Percentiles rank a stretch among this genome's conserved stretches.
phyloP scores from a whole-genome alignment of 1,284 basidiomycete species.

The Cryptococcus maquisensis region DNA sequence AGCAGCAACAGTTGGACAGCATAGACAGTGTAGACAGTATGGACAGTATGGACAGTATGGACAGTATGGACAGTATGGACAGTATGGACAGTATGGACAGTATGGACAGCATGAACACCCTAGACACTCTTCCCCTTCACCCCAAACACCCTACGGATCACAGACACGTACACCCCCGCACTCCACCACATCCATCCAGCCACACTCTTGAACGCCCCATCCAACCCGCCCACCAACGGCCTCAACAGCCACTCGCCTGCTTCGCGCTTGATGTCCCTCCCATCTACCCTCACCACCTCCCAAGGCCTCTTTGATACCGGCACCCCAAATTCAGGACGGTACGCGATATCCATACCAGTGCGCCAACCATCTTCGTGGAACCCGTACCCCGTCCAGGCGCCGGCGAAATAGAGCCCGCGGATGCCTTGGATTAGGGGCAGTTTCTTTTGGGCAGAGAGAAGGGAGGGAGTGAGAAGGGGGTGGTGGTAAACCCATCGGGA shows the following conservation, averaged over 20 bases:
- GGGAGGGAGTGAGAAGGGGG: constrained; percentile 46
- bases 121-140: neutral
- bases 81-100: too few species aligned
- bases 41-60: too few species aligned
- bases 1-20: too few species aligned
- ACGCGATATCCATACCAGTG: constrained; percentile 45
- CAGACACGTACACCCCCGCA: constrained; percentile 1
- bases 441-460: constrained; percentile 6
- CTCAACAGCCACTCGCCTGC: neutral
- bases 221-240: neutral
- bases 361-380: constrained; percentile 79
- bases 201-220: neutral
- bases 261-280: neutral
- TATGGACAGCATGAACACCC: too few species aligned
- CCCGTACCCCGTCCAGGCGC: constrained; percentile 68
- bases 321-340: constrained; percentile 6
- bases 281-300: neutral
- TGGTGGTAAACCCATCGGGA: constrained; percentile 65
- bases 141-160: neutral
- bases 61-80: too few species aligned
- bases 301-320: neutral
- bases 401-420: constrained; percentile 64
- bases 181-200: neutral
- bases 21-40: too few species aligned
- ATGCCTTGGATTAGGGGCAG: constrained; percentile 57